These are phyloP conservation scores for Diutina mesorugosa DNA, from an alignment of 1,139 yeast species.

Conservation along the genomic window DNA sequence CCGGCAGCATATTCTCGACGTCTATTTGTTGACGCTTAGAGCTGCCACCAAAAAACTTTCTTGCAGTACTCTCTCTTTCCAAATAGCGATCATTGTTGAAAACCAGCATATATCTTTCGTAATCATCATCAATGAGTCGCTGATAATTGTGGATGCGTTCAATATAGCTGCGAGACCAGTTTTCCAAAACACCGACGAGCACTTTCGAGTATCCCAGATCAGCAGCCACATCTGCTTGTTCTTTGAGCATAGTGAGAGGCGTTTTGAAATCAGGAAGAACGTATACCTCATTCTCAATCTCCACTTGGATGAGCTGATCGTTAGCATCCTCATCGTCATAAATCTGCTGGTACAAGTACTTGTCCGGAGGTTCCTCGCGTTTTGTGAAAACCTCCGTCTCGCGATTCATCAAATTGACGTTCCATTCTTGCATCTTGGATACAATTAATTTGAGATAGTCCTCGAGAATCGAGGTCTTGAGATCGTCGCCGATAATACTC, in stretches of 20 bases:
- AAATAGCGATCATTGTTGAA: constrained; percentile 28
- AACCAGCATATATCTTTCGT: constrained; percentile 28
- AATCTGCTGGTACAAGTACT: constrained; percentile 25
- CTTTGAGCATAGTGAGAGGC: constrained; percentile 66
- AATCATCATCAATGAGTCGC: constrained; percentile 44
- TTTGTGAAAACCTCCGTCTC: constrained; percentile 51
- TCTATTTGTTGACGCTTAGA: constrained; percentile 16
- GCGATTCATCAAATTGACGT: constrained; percentile 45
- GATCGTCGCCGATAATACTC: constrained; percentile 59
- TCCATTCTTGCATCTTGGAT: constrained; percentile 74
- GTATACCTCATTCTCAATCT: constrained; percentile 58
- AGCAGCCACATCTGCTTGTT: constrained; percentile 87
- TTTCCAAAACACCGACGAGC: constrained; percentile 68
- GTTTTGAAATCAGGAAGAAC: constrained; percentile 41
- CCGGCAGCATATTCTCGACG: constrained; percentile 30
- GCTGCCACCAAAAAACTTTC: constrained; percentile 26
- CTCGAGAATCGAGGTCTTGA: constrained; percentile 45
- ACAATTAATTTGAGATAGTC: constrained; percentile 66
- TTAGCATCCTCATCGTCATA: constrained; percentile 28
- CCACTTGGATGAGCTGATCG: constrained; percentile 50
- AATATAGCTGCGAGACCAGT: constrained; percentile 52
- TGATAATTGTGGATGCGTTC: constrained; percentile 54
- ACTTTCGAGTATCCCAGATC: constrained; percentile 78
- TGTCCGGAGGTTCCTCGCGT: constrained; percentile 62
- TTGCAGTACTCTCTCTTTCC: constrained; percentile 27